Percentiles rank a stretch among this genome's conserved stretches.
These are phyloP conservation scores for Penicillium concentricum DNA, from an alignment of 2,329 filamentous ascomycete genomes.

Conservation along the genomic window DNA sequence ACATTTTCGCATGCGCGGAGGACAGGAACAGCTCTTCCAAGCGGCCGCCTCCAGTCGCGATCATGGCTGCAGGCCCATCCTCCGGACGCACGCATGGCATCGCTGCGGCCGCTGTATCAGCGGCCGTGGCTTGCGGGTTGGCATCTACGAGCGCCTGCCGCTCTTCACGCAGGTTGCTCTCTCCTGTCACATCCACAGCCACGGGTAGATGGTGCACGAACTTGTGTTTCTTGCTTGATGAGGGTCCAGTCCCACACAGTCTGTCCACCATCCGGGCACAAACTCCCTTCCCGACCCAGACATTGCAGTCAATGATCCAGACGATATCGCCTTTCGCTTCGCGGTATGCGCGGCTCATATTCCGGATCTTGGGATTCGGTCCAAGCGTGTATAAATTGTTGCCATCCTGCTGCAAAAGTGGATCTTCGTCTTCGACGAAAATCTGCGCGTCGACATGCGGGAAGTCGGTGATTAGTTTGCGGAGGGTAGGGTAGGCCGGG, in stretches of 20 bases:
- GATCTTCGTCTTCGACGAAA: slow-evolving; percentile 79
- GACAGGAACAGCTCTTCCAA: slow-evolving; percentile 95
- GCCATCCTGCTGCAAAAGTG: slow-evolving; percentile 58
- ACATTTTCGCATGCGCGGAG: slow-evolving; percentile 94
- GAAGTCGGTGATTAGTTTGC: slow-evolving; percentile 71
- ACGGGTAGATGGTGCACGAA: slow-evolving; percentile 94
- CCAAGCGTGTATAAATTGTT: slow-evolving; percentile 64
- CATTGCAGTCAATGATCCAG: slow-evolving; percentile 95
- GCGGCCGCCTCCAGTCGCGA: slow-evolving; percentile 66
- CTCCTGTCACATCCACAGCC: slow-evolving; percentile 67
- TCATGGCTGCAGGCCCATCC: slow-evolving; percentile 18
- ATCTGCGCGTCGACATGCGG: slow-evolving; percentile 68
- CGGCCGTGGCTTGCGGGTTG: slow-evolving; percentile 12
- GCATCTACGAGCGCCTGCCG: slow-evolving; percentile 27
- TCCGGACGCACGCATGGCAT: slow-evolving; percentile 19
- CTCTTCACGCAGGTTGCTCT: slow-evolving; percentile 26
- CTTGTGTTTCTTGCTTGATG: slow-evolving; percentile 62
- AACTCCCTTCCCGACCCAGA: slow-evolving; percentile 81
- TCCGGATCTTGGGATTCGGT: slow-evolving; percentile 97
- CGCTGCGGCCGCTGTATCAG: slow-evolving; percentile 1
- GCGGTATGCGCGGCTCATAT: slow-evolving; percentile 88
- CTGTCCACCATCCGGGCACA: slow-evolving; percentile 86
- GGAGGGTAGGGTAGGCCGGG: slow-evolving; percentile 72
- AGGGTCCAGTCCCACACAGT: slow-evolving; percentile 65
- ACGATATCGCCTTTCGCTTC: slow-evolving; percentile 85